A percentile compares a stretch with the other conserved stretches of the same genome.
phyloP scores from a whole-genome alignment of 106 monocot genomes.

The Dendrobium chrysotoxum region DNA sequence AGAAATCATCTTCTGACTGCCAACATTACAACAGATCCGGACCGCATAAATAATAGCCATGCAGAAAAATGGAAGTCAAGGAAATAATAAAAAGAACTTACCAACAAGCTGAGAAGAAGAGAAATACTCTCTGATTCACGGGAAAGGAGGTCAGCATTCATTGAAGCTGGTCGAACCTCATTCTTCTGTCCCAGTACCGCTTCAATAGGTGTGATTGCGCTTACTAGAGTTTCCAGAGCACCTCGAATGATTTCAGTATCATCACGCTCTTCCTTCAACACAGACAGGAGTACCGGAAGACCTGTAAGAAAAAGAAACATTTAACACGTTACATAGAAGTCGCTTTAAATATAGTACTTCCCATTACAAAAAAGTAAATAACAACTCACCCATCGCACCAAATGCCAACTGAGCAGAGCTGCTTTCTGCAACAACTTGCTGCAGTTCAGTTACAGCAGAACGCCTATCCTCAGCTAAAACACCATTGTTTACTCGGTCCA shows the following conservation, averaged over 20 bases:
- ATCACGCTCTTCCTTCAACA: slow-evolving; percentile 88
- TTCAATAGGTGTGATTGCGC: slow-evolving; percentile 86
- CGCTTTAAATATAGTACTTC: background rate
- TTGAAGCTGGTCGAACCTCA: slow-evolving; percentile 75
- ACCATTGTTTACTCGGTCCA: slow-evolving; percentile 95
- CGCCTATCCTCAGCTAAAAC: slow-evolving; percentile 82
- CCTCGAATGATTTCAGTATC: slow-evolving; percentile 90
- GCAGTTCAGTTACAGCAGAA: slow-evolving; percentile 79
- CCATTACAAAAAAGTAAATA: background rate
- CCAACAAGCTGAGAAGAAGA: slow-evolving; percentile 88
- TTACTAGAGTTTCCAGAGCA: slow-evolving; percentile 88
- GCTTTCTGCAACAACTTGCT: slow-evolving; percentile 91
- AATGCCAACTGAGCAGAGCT: slow-evolving; percentile 87
- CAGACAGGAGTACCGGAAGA: slow-evolving; percentile 71
- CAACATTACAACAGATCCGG: slow-evolving; percentile 2
- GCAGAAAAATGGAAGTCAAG: slow-evolving; percentile 1
- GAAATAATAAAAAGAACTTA: slow-evolving; percentile 26
- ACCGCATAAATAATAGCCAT: background rate
- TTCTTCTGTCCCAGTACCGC: slow-evolving; percentile 45
- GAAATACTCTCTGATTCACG: slow-evolving; percentile 90
- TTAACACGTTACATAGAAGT: background rate
- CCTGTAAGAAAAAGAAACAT: slow-evolving; percentile 33
- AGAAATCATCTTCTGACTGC: slow-evolving; percentile 97
- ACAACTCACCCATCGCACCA: slow-evolving; percentile 69
- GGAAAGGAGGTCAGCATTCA: slow-evolving; percentile 90